Evolutionary conservation across 805 yeast genomes (phyloP), one percentile per base, ranked within the genome.

Genomic region (Wickerhamomyces xylosicus): DNA sequence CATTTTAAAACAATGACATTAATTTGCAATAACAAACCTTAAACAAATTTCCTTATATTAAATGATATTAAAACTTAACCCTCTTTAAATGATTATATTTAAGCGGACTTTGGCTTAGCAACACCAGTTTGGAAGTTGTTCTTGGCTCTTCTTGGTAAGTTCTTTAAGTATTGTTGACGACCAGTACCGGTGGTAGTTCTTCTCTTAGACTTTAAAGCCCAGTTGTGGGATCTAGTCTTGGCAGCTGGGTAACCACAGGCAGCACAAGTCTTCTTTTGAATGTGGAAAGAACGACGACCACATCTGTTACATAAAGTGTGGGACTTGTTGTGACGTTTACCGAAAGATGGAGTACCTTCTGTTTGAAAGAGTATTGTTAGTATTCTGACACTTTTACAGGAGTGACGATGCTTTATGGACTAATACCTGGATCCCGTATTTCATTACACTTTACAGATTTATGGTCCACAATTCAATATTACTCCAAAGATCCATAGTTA

Each of bases 271-370:
- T 85, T 85, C 95, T 90, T 92, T 79, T 92, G 98, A 69, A 82
- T 74, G 77, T 92, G 97, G 95, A 90, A 90, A 48, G 96, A 82
- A 78, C 97, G 95, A 67, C 78, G 74, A 66, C 97, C 97, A 79
- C 98, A 92, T 83, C 95, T 83, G 79, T 84, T 86, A 81, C 98
- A 92, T 72, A 89, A 77, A 68, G 94, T 83, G 86, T 92, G 98
- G 68, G 97, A 83, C 78, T 92, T 92, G 90, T 85, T 89, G 85
- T 92, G 97, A 74, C 92, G 87, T 79, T 90, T 90, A 81, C 98
- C 98, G 80, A 86, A 82, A 71, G 97, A 86, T 76, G 97, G 96
- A 72, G 98, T 90, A 85, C 98, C 98, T 87, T 90, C 95, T 77
- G 61, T 54, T 49, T 46, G 42, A 47, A 42, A 37, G 14, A 15